Evolutionary conservation across 345 rosid genomes (phyloP), one percentile per base, ranked within the genome.

Genomic region (Ricinus communis): DNA sequence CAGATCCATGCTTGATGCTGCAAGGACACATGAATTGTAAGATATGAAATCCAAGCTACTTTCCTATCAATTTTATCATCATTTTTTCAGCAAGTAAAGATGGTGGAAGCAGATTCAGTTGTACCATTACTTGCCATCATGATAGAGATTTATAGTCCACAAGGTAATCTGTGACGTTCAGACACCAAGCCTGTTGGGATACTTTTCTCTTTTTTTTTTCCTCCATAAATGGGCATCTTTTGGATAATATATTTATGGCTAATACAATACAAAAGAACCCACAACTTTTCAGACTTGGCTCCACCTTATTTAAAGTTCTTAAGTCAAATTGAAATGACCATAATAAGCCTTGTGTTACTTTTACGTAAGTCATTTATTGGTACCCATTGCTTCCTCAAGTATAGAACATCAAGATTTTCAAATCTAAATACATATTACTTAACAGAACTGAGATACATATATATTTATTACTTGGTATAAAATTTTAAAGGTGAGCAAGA

Each of bases 291-390:
- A 33, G 30, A 33, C 18, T 7, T 66, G 70, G 25, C 69, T 66
- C 45, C 70, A 52, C 70, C 19, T n/a, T 40, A 12, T 36, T 16
- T n/a, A 59, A 11, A 13, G 38, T 24, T 27, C 33, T 13, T 54
- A 0, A 25, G 43, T 66, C 28, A 51, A 66, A 52, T 8, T 46
- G 3, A 66, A 15, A 30, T 59, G 0, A 38, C 40, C 24, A 24
- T 25, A 69, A 55, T 56, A 69, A 30, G 27, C 15, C 36, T 46
- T 36, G 3, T 36, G 64, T 75, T 75, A 72, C 47, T 62, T 43
- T 70, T 13, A n/a, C 36, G 16, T 3, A 21, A 51, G 82, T 64
- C 74, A 72, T 75, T n/a, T 72, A 67, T 71, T 71, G 67, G 7
- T 16, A 14, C 54, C 24, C 24, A 14, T 49, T 13, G 5, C 36